Evolutionary conservation across 192 early-diverging fungal species (phyloP), one percentile per base, ranked within the genome.

Genomic region (Podila epicladia): DNA sequence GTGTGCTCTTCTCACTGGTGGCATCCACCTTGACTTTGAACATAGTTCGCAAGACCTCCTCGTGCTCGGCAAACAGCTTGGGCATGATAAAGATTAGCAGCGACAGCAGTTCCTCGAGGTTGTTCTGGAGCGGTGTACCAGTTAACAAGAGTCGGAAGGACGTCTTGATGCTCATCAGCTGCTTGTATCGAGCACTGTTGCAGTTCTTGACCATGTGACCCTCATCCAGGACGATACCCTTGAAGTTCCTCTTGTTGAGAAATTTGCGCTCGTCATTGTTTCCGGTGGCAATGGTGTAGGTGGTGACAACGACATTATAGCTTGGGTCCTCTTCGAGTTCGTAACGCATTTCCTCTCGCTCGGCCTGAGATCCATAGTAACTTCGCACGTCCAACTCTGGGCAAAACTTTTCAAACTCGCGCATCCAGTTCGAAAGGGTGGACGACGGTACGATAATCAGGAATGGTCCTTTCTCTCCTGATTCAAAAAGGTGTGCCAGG

Each of bases 141-240:
- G 95, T 98, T 2, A 97, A 82, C 35, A 98, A 72, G 9, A 94
- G 65, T 11, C 91, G 82, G 67, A 92, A 93, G 13, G 85, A 83
- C 2, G 87, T 82, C 31, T 84, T 69, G 57, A 86, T 75, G 48
- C 85, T 77, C 87, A 90, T 94, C 51, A 97, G 78, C 70, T 92
- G 88, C 65, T 94, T 92, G 83, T 95, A 95, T 13, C 96, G 82
- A 24, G 89, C 84, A 62, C 91, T 93, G 55, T 87, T 87, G 64
- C 91, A 93, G 80, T 97, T 97, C 85, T 97, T 97, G 64, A 97
- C 84, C 92, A 95, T 93, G 61, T 95, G 93, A 17, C 96, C 96
- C 73, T 97, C 96, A 77, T 97, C 96, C 32, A 97, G 82, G 53
- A 97, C 92, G 63, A 96, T 82, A 19, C 91, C 85, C 62, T 87